phyloP scores from a whole-genome alignment of 805 yeast genomes.

The Candida maesae region DNA sequence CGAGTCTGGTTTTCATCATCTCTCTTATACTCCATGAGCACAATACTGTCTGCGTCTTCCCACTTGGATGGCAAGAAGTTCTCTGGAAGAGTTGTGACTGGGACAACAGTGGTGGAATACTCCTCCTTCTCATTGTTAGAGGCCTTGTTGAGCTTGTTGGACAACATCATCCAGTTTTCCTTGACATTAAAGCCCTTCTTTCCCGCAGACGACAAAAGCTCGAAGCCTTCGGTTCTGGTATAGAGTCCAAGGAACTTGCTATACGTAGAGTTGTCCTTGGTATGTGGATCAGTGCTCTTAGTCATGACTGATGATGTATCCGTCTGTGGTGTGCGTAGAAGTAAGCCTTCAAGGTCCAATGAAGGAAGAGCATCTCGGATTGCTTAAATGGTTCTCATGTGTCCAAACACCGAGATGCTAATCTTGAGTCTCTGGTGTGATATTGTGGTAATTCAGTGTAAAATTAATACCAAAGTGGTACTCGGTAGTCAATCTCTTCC shows the following conservation, averaged over 20 bases:
- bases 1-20: constrained; percentile 32
- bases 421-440: no score
- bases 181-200: constrained; percentile 31
- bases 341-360: no score
- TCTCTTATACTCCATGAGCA: constrained; percentile 31
- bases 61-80: constrained; percentile 14
- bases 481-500: no score
- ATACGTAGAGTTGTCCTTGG: constrained; percentile 33
- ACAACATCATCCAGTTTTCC: constrained; percentile 26
- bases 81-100: constrained; percentile 6
- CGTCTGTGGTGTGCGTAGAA: no score
- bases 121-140: background rate
- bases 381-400: no score
- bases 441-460: no score
- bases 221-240: constrained; percentile 27
- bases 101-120: constrained; percentile 1
- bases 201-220: constrained; percentile 28
- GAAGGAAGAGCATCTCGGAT: no score
- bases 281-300: background rate
- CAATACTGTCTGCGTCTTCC: constrained; percentile 22
- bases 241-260: constrained; percentile 37
- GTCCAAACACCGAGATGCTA: no score
- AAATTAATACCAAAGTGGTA: no score
- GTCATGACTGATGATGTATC: constrained; percentile 12
- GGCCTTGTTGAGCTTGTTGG: constrained; percentile 2